Evolutionary conservation across 768 basidiomycete species (phyloP), one percentile per base, ranked within the genome.

Genomic region (Pisolithus sp.): DNA sequence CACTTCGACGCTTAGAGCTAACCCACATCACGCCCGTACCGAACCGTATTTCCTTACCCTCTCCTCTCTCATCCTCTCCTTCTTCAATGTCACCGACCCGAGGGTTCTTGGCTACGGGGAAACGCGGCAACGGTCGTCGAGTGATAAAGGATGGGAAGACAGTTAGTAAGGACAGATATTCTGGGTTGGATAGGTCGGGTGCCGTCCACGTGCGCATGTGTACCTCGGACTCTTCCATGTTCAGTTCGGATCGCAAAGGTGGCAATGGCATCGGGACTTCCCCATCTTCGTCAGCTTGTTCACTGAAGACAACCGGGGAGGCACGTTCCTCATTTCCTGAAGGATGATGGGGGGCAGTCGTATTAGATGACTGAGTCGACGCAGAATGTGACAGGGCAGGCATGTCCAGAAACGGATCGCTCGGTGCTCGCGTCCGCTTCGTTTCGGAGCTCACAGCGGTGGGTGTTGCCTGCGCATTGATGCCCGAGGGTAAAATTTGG

Each of bases 11-110:
- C 59, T 77, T 80, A 20, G 74, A 62, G 50, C 88, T 83, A 26
- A 89, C 69, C 84, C 86, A 89, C 79, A 94, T 85, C 44, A 76
- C 73, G 7, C 91, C 91, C n/a, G 91, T 93, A 18, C 91, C 91
- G 64, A 82, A 81, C 28, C 76, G 78, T 52, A 92, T 76, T 34
- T 77, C 77, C 50, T 77, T 78, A 54, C 73, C 74, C 57, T 81
- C 80, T 17, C 65, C 71, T 36, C 74, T 70, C 43, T 78, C 76
- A 46, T 80, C 79, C 50, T 79, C 79, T 23, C 81, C 87, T 62
- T 85, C 85, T 66, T 90, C 89, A 31, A 87, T 69, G 62, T 90
- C 89, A 28, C 71, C 57, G 43, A 64, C 69, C 39, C 76, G 74
- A 53, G 67, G 52, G 57, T 61, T 69, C 34, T 60, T 53, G 18